Evolutionary conservation across 345 rosid genomes (phyloP).

Genomic region (Lumnitzera littorea): DNA sequence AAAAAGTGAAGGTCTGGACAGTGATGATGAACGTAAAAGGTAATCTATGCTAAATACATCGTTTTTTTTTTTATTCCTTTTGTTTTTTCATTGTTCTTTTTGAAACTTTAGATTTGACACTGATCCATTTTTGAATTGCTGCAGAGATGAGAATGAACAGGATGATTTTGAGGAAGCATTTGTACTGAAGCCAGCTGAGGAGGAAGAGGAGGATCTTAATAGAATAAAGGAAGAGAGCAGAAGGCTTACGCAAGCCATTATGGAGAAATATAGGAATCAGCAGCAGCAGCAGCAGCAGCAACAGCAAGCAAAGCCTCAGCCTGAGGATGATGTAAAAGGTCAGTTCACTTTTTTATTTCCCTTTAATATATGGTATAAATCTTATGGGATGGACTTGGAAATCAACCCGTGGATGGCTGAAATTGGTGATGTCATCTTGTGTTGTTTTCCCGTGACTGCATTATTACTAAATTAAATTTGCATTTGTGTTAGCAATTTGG

Average conservation of each 20-base stretch:
- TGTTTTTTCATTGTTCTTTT: not conserved
- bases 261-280: conserved; percentile 63
- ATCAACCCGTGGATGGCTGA: no score
- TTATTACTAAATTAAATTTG: no score
- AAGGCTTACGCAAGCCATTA: conserved; percentile 70
- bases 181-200: conserved; percentile 52
- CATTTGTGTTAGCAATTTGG: no score
- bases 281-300: conserved; percentile 33
- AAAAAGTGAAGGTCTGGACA: conserved; percentile 22
- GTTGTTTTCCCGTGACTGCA: no score
- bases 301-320: conserved; percentile 18
- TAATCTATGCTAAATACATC: conserved; percentile 7
- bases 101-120: not conserved
- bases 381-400: no score
- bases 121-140: conserved; percentile 16
- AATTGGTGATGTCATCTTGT: no score
- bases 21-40: conserved; percentile 34
- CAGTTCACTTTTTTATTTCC: not conserved
- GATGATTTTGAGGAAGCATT: conserved; percentile 62
- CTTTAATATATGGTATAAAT: not conserved
- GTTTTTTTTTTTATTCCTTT: no score
- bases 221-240: conserved; percentile 91
- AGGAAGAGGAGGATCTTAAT: conserved; percentile 80
- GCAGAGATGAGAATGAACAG: conserved; percentile 48
- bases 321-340: conserved; percentile 40